Evolutionary conservation across 306 rosid species (phyloP).

Genomic region (Leucaena leucocephala): DNA sequence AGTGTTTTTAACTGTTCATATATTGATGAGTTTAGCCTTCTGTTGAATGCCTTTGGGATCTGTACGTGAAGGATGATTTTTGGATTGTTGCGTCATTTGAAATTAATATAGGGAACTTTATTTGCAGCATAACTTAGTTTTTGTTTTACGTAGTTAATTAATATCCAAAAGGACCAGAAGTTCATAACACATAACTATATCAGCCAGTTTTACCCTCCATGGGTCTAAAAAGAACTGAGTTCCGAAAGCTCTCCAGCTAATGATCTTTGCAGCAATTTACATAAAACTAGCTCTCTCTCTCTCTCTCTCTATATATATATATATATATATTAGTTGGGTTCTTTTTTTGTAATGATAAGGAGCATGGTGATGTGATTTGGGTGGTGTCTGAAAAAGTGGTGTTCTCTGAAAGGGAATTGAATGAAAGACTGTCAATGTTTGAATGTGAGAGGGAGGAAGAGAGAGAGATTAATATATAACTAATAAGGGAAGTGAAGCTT

Average conservation of each 20-base stretch:
- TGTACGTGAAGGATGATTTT: slow-evolving; percentile 26
- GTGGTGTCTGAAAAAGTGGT: slow-evolving; percentile 81
- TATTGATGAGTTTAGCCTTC: not conserved
- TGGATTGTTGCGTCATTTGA: slow-evolving; percentile 23
- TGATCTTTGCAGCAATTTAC: slow-evolving; percentile 43
- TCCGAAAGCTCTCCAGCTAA: slow-evolving; percentile 44
- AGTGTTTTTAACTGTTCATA: too few relatives aligned
- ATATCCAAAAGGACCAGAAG: not conserved
- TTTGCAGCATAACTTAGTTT: slow-evolving; percentile 46
- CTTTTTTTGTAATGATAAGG: slow-evolving; percentile 54
- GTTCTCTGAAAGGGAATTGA: slow-evolving; percentile 64
- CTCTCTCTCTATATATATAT: too few relatives aligned
- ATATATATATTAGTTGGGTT: too few relatives aligned
- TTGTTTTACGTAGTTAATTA: slow-evolving; percentile 54
- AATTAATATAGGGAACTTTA: slow-evolving; percentile 13
- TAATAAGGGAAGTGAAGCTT: slow-evolving; percentile 44
- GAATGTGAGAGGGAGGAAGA: slow-evolving; percentile 33
- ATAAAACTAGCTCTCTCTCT: too few relatives aligned
- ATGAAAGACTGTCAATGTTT: slow-evolving; percentile 64
- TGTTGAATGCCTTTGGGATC: slow-evolving; percentile 49
- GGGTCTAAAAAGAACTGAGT: slow-evolving; percentile 44
- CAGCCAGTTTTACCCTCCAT: slow-evolving; percentile 32
- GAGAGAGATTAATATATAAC: not conserved
- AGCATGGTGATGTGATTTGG: slow-evolving; percentile 66
- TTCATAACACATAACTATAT: slow-evolving; percentile 31